Evolutionary conservation across 176 grass and related monocot species (phyloP).

Genomic region (Dactylis glomerata): DNA sequence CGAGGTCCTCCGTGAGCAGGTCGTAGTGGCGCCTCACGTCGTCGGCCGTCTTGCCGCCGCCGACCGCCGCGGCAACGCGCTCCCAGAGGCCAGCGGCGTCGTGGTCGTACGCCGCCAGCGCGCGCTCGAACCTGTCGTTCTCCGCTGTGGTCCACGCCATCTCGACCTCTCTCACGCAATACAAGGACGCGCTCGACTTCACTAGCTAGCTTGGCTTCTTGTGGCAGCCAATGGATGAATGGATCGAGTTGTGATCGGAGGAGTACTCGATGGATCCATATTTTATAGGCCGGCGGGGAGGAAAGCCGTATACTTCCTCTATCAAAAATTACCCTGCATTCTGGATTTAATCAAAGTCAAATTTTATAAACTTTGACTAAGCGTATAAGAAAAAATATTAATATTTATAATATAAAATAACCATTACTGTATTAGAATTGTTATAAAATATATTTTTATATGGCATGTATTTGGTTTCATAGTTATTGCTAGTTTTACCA

Average conservation of each 20-base stretch:
- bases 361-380: no score
- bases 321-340: no score
- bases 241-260: neutral
- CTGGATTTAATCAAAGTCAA: no score
- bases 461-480: no score
- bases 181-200: neutral
- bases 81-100: constrained; percentile 48
- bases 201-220: neutral
- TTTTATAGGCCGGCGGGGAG: constrained; percentile 29
- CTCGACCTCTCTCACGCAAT: neutral
- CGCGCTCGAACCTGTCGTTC: constrained; percentile 58
- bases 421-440: no score
- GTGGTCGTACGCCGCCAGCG: constrained; percentile 40
- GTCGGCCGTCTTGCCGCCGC: constrained; percentile 52
- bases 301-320: no score
- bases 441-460: no score
- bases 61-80: constrained; percentile 43
- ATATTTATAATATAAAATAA: no score
- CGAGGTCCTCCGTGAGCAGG: constrained; percentile 28
- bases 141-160: constrained; percentile 45
- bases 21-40: constrained; percentile 56
- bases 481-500: no score
- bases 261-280: neutral
- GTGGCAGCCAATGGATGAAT: neutral
- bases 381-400: no score